Evolutionary conservation across 768 basidiomycete genomes (phyloP), one percentile per base, ranked within the genome.

Genomic region (Gymnopilus junonius): DNA sequence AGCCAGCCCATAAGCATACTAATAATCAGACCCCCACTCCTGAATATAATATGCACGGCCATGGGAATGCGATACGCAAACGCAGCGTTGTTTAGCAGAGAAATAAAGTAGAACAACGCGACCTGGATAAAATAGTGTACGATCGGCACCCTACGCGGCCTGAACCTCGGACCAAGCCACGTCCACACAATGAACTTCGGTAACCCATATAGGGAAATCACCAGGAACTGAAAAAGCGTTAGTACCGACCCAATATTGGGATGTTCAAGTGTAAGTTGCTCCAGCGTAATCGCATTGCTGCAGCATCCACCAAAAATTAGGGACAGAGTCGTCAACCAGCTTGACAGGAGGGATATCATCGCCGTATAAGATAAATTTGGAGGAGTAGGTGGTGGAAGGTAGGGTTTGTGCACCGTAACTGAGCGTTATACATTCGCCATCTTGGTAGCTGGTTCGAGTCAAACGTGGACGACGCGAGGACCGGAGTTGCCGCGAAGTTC

Each of bases 271-370:
- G 91, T 93, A 20, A 93, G 76, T 62, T 87, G 85, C 75, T 95
- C 93, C 1, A 91, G 75, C 0, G 93, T 88, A 61, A 92, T 81
- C 32, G 93, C 93, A 73, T 94, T 94, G 69, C 91, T 93, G 69
- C 95, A 97, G 75, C 95, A 97, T 1, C 95, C 95, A 1, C 94
- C 94, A 71, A 97, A 96, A 10, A 95, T 85, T 21, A 95, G 79
- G 1, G 86, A 78, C 25, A 96, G 73, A 0, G 93, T 88, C 10
- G 86, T 76, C 8, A 83, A 59, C 92, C 91, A 95, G 62, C 56
- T 65, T 17, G 70, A 68, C 8, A 73, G 37, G 15, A 63, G 14
- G 25, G 67, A 65, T 15, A 73, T 29, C 67, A 71, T 69, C 15
- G 57, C 14, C 27, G 29, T 3, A 31, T 51, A 11, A 32, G 31